These are phyloP conservation scores for Elongisporangium undulatum DNA, from an alignment of 352 stramenopile species.

Conservation along the genomic window DNA sequence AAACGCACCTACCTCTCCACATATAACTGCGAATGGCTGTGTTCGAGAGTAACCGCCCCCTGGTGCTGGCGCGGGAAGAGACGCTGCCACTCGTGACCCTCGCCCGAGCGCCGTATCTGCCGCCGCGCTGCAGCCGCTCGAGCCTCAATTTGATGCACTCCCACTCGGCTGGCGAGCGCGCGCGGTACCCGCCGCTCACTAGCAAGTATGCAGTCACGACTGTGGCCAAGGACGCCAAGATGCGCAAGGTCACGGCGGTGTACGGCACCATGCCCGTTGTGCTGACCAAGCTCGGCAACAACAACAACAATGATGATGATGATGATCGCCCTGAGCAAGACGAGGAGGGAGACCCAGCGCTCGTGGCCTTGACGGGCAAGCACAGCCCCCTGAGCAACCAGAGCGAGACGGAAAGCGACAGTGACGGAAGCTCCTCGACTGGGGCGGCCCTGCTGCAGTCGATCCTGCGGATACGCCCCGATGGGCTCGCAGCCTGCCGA, in stretches of 20 bases:
- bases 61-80: not conserved
- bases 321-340: constrained; percentile 7
- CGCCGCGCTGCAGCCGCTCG: not conserved
- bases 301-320: constrained; percentile 2
- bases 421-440: constrained; percentile 47
- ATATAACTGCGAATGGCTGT: not conserved
- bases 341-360: constrained; percentile 9
- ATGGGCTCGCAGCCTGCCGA: constrained; percentile 24
- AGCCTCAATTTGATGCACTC: not conserved
- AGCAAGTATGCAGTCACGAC: not conserved
- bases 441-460: constrained; percentile 39
- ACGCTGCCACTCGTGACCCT: not conserved
- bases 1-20: not conserved
- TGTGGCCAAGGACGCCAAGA: not conserved
- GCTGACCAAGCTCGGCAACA: constrained; percentile 4
- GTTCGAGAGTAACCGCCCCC: not conserved
- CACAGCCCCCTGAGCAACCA: constrained; percentile 26
- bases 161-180: not conserved
- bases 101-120: not conserved
- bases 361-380: constrained; percentile 14
- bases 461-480: constrained; percentile 55
- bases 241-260: constrained; percentile 13
- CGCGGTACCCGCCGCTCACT: not conserved
- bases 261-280: constrained; percentile 36
- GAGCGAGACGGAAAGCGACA: constrained; percentile 81